Evolutionary conservation across 805 yeast genomes (phyloP), one percentile per base, ranked within the genome.

Genomic region (Candida sonorensis): DNA sequence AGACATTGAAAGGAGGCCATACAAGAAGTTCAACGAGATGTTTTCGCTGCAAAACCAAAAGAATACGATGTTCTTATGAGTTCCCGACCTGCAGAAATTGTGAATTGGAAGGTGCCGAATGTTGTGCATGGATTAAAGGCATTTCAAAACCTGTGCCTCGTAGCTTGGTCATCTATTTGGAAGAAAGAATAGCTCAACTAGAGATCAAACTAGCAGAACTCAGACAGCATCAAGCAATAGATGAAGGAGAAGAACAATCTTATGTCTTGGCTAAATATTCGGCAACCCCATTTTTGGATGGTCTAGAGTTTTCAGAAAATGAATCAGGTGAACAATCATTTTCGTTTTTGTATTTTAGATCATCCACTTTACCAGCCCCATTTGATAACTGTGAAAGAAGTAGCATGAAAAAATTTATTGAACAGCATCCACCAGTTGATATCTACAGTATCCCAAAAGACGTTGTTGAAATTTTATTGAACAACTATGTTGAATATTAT

Each of bases 101-200:
- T 23, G 26, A 25, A 20, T 18, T 10, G 11, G 41, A 31, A 10
- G 41, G 37, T 4, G 33, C 17, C 10, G 37, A 37, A 13, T 40
- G 44, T 24, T 18, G 23, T 22, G 28, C 44, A 4, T 40, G 44
- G 44, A 28, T 40, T 10, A 40, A 40, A 25, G 44, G 44, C 3
- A 23, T 34, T 5, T 28, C 22, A 8, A 40, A 33, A 17, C 44
- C 44, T 5, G 14, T 40, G 11, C 44, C 44, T 10, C 17, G 44
- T 14, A 37, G 39, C 21, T 19, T 40, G n/a, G 37, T 33, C 3
- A 17, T 27, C 12, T 33, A 40, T 27, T 26, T 40, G 22, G 44
- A 40, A 24, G 24, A 35, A 10, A 29, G 42, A 26, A 39, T 37
- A 16, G 44, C 41, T 3, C 30, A 40, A 17, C 27, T 40, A 20